phyloP scores from a whole-genome alignment of 2,329 filamentous ascomycete species.

The Fusarium sp. region DNA sequence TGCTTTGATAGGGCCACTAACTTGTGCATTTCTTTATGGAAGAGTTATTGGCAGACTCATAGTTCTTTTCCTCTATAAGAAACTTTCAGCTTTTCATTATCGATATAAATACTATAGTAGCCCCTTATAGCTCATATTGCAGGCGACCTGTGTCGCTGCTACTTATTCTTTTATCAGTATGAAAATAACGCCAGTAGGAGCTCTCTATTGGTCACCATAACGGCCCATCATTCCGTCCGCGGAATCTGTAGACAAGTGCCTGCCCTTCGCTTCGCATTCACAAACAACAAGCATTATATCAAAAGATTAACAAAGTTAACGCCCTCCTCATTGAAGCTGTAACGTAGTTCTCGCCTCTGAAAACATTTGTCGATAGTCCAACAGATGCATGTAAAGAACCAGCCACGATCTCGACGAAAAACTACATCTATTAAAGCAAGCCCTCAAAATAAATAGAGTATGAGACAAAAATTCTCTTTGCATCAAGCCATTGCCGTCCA shows the following conservation, averaged over 20 bases:
- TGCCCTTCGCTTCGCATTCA: fast-evolving
- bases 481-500: neutral
- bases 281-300: fast-evolving
- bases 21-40: fast-evolving
- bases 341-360: fast-evolving
- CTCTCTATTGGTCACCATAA: fast-evolving
- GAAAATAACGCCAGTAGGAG: neutral
- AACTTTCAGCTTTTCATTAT: too few relatives aligned
- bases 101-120: fast-evolving
- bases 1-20: neutral
- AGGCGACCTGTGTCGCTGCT: fast-evolving
- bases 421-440: too few relatives aligned
- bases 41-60: too few relatives aligned
- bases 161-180: fast-evolving
- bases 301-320: fast-evolving
- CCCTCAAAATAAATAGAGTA: too few relatives aligned
- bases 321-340: neutral
- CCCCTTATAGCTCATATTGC: too few relatives aligned
- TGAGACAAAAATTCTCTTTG: fast-evolving
- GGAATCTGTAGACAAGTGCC: neutral
- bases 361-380: neutral
- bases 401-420: neutral
- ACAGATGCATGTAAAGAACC: fast-evolving
- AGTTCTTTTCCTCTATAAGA: too few relatives aligned
- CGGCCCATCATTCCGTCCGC: fast-evolving